A percentile compares a stretch with the other conserved stretches of the same genome.
phyloP scores from a whole-genome alignment of 495 filamentous ascomycete genomes.

The Talaromyces trachyspermus region DNA sequence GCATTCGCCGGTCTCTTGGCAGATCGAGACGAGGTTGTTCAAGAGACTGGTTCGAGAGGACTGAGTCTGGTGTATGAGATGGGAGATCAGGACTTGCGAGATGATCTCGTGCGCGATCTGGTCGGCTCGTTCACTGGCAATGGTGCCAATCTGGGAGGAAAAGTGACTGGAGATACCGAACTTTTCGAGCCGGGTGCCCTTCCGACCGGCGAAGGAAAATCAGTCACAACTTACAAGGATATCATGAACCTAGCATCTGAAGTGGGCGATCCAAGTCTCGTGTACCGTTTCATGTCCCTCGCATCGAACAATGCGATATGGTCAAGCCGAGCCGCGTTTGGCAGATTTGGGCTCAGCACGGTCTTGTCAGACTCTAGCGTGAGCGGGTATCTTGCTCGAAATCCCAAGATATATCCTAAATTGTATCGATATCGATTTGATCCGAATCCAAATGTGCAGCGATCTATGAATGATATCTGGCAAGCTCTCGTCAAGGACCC shows the following conservation, averaged over 20 bases:
- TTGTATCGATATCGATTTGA: constrained; percentile 92
- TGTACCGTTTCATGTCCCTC: constrained; percentile 95
- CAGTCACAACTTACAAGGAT: constrained; percentile 88
- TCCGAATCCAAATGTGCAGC: constrained; percentile 83
- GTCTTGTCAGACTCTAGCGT: constrained; percentile 84
- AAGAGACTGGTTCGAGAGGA: constrained; percentile 88
- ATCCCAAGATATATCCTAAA: constrained; percentile 91
- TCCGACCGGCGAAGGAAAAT: constrained; percentile 82
- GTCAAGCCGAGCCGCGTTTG: constrained; percentile 91
- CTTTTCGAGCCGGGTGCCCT: constrained; percentile 90
- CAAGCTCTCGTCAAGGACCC: constrained; percentile 82
- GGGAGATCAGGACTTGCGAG: constrained; percentile 70
- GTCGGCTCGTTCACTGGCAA: constrained; percentile 80
- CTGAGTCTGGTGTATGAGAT: constrained; percentile 87
- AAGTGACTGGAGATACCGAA: constrained; percentile 80
- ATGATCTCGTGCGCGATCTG: constrained; percentile 77
- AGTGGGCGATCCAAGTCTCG: constrained; percentile 86
- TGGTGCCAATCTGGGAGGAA: constrained; percentile 59
- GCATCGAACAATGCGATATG: constrained; percentile 92
- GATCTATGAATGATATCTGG: constrained; percentile 97
- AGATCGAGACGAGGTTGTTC: constrained; percentile 85
- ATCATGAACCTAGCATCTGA: constrained; percentile 90
- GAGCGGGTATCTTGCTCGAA: constrained; percentile 58
- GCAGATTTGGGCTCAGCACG: constrained; percentile 82
- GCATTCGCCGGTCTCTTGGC: constrained; percentile 83